phyloP scores from a whole-genome alignment of 148 eudicot genomes.

The Gaultheria prostrata region DNA sequence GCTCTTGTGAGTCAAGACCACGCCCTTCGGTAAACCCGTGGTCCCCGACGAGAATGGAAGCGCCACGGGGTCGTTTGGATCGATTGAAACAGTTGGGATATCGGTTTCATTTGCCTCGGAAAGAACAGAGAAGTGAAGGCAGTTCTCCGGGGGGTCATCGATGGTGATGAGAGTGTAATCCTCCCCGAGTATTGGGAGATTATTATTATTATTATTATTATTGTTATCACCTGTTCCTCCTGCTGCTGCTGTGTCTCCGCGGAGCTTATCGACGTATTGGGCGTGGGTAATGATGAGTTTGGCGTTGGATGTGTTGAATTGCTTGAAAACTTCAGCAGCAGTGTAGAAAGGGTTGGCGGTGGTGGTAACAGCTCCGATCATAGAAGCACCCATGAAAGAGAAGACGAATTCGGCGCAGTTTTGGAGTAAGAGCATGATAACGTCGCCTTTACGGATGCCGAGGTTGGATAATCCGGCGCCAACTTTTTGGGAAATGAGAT shows the following conservation, averaged over 20 bases:
- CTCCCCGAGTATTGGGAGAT: slow-evolving; percentile 27
- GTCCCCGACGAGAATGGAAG: slow-evolving; percentile 89
- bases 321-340: slow-evolving; percentile 48
- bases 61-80: slow-evolving; percentile 69
- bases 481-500: slow-evolving; percentile 48
- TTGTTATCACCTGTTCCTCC: too few relatives aligned
- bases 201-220: too few relatives aligned
- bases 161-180: slow-evolving; percentile 47
- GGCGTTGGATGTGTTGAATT: slow-evolving; percentile 38
- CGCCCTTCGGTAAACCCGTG: slow-evolving; percentile 88
- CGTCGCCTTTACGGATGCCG: slow-evolving; percentile 53
- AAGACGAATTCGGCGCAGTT: slow-evolving; percentile 75
- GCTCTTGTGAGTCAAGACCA: slow-evolving; percentile 73
- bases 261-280: slow-evolving; percentile 59
- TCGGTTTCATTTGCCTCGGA: slow-evolving; percentile 38
- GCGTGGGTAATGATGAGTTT: slow-evolving; percentile 61
- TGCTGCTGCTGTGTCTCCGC: neutral
- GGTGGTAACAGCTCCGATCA: slow-evolving; percentile 72
- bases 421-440: slow-evolving; percentile 62
- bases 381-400: slow-evolving; percentile 68
- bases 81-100: slow-evolving; percentile 21
- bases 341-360: slow-evolving; percentile 81
- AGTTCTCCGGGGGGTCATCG: slow-evolving; percentile 49
- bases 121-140: slow-evolving; percentile 48
- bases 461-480: slow-evolving; percentile 49